phyloP scores from a whole-genome alignment of 2,329 filamentous ascomycete genomes.

The Alternaria sp. region DNA sequence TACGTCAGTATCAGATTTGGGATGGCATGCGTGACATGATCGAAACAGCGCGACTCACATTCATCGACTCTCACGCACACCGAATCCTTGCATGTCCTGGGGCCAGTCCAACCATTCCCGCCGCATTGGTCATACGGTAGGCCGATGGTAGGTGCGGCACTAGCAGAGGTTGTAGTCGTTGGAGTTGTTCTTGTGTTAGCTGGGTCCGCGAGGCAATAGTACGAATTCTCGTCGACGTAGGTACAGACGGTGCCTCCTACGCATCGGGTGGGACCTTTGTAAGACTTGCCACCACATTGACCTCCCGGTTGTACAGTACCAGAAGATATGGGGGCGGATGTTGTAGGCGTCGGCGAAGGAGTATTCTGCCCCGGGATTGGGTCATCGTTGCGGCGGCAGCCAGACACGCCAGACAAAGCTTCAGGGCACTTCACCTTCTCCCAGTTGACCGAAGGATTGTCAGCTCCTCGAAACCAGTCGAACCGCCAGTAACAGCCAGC shows the following conservation, averaged over 20 bases:
- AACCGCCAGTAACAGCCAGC: constrained; percentile 69
- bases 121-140: constrained; percentile 25
- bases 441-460: constrained; percentile 64
- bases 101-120: constrained; percentile 18
- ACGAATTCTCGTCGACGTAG: constrained; percentile 19
- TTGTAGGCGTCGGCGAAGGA: constrained; percentile 17
- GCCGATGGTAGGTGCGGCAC: constrained; percentile 14
- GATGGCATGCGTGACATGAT: not conserved
- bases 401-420: constrained; percentile 55
- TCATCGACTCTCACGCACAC: constrained; percentile 16
- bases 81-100: constrained; percentile 21
- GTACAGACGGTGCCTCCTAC: constrained; percentile 21
- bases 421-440: constrained; percentile 63
- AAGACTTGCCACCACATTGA: constrained; percentile 21
- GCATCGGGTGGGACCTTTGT: constrained; percentile 23
- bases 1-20: not conserved
- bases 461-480: constrained; percentile 66
- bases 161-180: constrained; percentile 8
- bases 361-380: constrained; percentile 22
- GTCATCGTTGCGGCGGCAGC: constrained; percentile 46
- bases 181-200: constrained; percentile 18
- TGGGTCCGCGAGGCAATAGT: constrained; percentile 24
- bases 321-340: constrained; percentile 17
- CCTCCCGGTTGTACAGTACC: constrained; percentile 24
- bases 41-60: constrained; percentile 4